These are phyloP conservation scores for Penicillium manginii DNA, from an alignment of 495 filamentous ascomycete genomes.

Conservation along the genomic window DNA sequence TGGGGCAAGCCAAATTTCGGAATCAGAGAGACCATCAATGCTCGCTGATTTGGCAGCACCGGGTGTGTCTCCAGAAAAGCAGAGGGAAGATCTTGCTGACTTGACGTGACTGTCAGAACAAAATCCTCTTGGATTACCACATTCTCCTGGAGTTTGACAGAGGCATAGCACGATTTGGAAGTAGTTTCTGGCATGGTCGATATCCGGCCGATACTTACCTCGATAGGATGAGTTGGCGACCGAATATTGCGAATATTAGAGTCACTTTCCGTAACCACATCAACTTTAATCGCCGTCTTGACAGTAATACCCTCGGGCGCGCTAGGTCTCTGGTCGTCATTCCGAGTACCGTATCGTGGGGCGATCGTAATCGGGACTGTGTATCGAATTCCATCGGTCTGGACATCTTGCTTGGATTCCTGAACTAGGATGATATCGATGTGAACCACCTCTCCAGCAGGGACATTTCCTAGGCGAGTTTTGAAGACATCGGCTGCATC, in stretches of 20 bases:
- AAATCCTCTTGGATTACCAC: constrained; percentile 56
- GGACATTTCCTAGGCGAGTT: constrained; percentile 66
- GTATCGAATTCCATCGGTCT: constrained; percentile 64
- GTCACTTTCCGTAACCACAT: constrained; percentile 58
- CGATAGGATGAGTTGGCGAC: constrained; percentile 67
- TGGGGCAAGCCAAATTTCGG: constrained; percentile 12
- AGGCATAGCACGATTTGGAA: constrained; percentile 57
- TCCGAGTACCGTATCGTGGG: constrained; percentile 59
- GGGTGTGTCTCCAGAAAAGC: constrained; percentile 19
- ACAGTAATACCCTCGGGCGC: constrained; percentile 41
- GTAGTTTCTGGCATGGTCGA: constrained; percentile 43
- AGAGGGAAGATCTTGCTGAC: constrained; percentile 14
- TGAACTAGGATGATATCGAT: constrained; percentile 66
- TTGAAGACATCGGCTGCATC: constrained; percentile 65
- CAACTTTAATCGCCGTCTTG: constrained; percentile 40
- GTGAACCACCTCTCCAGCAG: constrained; percentile 51
- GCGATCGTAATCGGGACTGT: constrained; percentile 68
- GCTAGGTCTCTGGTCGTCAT: background rate
- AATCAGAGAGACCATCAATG: constrained; percentile 18
- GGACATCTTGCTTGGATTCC: constrained; percentile 68
- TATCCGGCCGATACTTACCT: constrained; percentile 60
- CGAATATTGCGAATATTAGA: constrained; percentile 60
- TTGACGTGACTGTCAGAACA: constrained; percentile 25
- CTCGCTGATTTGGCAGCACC: constrained; percentile 8
- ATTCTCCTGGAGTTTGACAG: constrained; percentile 55